Evolutionary conservation across 2,329 filamentous ascomycete genomes (phyloP), one percentile per base, ranked within the genome.

Genomic region (Cadophora sp.): DNA sequence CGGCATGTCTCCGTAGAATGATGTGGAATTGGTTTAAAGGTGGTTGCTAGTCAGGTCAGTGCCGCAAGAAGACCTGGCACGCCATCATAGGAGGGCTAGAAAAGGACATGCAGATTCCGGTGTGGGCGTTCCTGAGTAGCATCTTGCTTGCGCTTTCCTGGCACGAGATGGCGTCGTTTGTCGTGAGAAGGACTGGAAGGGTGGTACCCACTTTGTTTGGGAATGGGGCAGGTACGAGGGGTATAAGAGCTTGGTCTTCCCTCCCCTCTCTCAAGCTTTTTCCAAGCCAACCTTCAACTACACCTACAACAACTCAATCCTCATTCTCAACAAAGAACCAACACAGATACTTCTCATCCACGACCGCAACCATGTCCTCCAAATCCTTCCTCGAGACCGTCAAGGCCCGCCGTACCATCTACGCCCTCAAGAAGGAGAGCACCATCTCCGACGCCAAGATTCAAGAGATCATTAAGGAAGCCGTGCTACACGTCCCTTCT

Each of bases 401-500:
- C 83, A 86, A 88, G 83, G 79, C 82, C 79, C 91, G 92, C 78
- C 91, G 92, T 80, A 86, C 87, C 77, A 81, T 86, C 84, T 93
- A 94, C 83, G 80, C 83, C 63, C 86, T 93, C 67, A 86, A 83
- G 83, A 90, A 91, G 81, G 81, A 87, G 70, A 84, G 90, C 29
- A 77, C 88, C 77, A 83, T 91, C 79, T 79, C 84, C 75, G 83
- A 85, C 73, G 79, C 81, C 65, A 84, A 86, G 76, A 83, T 94
- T 80, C 81, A 87, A 76, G 86, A 91, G 75, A 87, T 94, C 77
- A 85, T 89, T 79, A 82, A 84, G 79, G 79, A 87, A 73, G 84
- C 88, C 65, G 83, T 96, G 73, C 83, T 88, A 68, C 85, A 93
- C 79, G 85, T 91, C 1, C 94, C 94, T 51, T 91, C 88, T 63